These are phyloP conservation scores for Septoria linicola DNA, from an alignment of 2,329 filamentous ascomycete genomes.

Conservation along the genomic window DNA sequence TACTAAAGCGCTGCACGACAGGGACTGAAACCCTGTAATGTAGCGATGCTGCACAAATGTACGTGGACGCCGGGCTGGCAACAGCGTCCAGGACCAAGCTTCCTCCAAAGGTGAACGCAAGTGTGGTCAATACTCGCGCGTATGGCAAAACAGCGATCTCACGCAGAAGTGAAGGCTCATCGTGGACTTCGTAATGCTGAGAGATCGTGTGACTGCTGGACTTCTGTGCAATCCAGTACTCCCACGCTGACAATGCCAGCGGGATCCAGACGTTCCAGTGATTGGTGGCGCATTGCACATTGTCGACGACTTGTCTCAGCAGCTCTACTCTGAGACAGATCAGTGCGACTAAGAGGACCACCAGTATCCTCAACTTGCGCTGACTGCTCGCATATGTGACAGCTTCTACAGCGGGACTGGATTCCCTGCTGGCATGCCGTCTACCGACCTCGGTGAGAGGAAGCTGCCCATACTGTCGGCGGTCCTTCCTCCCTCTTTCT, in stretches of 20 bases:
- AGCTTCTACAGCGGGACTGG: conserved; percentile 26
- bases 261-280: conserved; percentile 35
- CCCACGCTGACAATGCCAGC: conserved; percentile 31
- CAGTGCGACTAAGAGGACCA: conserved; percentile 33
- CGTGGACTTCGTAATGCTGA: conserved; percentile 31
- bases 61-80: conserved; percentile 45
- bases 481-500: conserved; percentile 23
- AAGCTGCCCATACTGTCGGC: conserved; percentile 30
- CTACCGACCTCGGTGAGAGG: conserved; percentile 34
- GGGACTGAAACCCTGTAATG: conserved; percentile 39
- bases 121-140: conserved; percentile 42
- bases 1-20: conserved; percentile 40
- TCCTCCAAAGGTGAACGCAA: conserved; percentile 42
- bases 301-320: conserved; percentile 42
- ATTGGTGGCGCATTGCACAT: conserved; percentile 45
- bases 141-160: conserved; percentile 35
- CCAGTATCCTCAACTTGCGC: conserved; percentile 31
- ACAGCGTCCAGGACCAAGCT: conserved; percentile 40
- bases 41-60: conserved; percentile 49
- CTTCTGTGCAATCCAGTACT: conserved; percentile 30
- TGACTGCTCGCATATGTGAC: conserved; percentile 29
- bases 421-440: conserved; percentile 26
- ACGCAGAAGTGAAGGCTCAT: conserved; percentile 35
- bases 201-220: conserved; percentile 21
- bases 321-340: conserved; percentile 40